Conservation (phyloP, 352 stramenopile species). For the Pythium plurisporium region DNA sequence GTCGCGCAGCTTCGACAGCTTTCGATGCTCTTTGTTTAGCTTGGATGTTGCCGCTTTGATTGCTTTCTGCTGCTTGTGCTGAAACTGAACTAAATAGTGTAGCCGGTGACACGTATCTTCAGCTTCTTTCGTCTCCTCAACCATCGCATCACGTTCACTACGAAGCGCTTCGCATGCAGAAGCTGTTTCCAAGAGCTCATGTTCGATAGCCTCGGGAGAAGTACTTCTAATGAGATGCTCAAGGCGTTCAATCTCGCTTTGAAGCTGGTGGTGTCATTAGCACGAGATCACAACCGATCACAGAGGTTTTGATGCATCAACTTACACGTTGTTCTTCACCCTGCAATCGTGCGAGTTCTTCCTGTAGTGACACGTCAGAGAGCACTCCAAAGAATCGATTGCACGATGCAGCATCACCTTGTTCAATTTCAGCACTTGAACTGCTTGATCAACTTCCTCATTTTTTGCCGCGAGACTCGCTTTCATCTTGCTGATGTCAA, state of each 20-base stretch:
- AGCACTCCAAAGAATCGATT: neutral
- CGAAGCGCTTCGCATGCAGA: neutral
- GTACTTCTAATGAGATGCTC: neutral
- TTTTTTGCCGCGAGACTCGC: conserved; percentile 9
- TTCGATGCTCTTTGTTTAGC: conserved; percentile 10
- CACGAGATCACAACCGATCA: neutral
- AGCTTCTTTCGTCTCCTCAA: neutral
- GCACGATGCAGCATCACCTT: conserved; percentile 6
- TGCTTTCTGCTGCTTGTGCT: conserved; percentile 4
- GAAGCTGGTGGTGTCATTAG: neutral
- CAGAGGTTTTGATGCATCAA: too few species aligned
- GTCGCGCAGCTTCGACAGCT: neutral
- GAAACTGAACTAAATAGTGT: neutral
- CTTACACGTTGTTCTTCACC: neutral
- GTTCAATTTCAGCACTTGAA: neutral
- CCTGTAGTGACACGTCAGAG: neutral
- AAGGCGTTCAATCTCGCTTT: neutral
- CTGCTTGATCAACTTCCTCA: conserved; percentile 6
- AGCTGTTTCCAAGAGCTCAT: neutral
- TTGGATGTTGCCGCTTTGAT: conserved; percentile 6
- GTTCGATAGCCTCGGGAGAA: neutral
- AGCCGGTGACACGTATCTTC: neutral
- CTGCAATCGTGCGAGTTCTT: conserved; percentile 7
- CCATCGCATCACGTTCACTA: neutral
- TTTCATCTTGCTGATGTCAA: conserved; percentile 15